Percentiles rank a stretch among this genome's conserved stretches.
phyloP scores from a whole-genome alignment of 1,284 basidiomycete species.

The Ganoderma boninense region DNA sequence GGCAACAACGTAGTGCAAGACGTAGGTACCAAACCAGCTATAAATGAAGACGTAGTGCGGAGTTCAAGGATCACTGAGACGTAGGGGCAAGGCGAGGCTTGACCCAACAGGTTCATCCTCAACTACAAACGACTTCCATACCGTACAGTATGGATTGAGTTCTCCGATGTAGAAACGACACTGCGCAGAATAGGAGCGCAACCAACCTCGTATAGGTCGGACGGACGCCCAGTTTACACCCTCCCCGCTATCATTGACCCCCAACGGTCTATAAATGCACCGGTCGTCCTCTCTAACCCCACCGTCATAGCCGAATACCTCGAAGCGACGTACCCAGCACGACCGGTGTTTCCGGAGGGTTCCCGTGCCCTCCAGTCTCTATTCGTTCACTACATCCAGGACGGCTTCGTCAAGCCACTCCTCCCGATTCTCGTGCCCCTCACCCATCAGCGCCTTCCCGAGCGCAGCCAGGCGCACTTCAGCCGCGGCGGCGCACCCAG shows the following conservation, averaged over 20 bases:
- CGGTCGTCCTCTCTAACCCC: constrained; percentile 62
- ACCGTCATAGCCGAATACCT: constrained; percentile 75
- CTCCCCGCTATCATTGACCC: constrained; percentile 70
- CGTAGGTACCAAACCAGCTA: no score
- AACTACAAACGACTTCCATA: constrained; percentile 77
- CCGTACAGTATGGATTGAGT: constrained; percentile 73
- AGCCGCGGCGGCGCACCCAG: constrained; percentile 33
- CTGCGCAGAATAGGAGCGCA: constrained; percentile 65
- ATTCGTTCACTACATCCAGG: constrained; percentile 75
- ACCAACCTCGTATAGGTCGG: constrained; percentile 57
- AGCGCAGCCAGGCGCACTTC: constrained; percentile 63
- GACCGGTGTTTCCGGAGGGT: constrained; percentile 73
- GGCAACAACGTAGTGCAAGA: no score
- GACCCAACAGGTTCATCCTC: constrained; percentile 64
- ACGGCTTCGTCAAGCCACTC: constrained; percentile 70
- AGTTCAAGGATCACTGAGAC: no score
- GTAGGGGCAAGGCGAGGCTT: no score
- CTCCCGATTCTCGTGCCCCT: constrained; percentile 75
- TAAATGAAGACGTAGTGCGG: no score
- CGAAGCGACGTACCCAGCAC: constrained; percentile 71
- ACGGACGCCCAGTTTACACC: constrained; percentile 69
- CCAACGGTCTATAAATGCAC: constrained; percentile 41
- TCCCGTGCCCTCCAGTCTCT: constrained; percentile 70
- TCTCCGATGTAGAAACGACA: constrained; percentile 69
- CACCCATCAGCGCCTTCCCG: constrained; percentile 65